Conservation (phyloP, 2,329 filamentous ascomycete species). For the Cephalotrichum gorgonifer region DNA sequence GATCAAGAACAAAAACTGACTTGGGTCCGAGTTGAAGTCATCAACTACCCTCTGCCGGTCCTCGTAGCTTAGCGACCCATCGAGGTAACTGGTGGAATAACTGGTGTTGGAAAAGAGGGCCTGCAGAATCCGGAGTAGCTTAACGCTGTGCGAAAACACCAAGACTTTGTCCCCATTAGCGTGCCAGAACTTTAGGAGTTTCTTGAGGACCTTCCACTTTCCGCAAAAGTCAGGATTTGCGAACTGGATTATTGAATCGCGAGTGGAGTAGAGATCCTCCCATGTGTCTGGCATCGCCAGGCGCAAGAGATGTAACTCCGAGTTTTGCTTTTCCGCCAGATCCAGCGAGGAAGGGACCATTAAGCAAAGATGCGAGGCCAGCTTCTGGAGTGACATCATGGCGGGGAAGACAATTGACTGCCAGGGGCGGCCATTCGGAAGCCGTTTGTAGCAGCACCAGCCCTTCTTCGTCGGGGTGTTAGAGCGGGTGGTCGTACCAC, state of each 20-base stretch:
- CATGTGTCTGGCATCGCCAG: conserved; percentile 66
- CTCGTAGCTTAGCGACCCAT: conserved; percentile 73
- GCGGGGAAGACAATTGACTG: conserved; percentile 73
- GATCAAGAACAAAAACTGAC: conserved; percentile 90
- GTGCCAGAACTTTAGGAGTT: conserved; percentile 83
- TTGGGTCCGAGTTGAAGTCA: conserved; percentile 80
- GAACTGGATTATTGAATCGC: conserved; percentile 70
- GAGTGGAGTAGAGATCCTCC: conserved; percentile 60
- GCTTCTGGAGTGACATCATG: conserved; percentile 72
- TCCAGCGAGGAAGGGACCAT: conserved; percentile 62
- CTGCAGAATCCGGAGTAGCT: conserved; percentile 72
- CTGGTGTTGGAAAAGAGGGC: conserved; percentile 78
- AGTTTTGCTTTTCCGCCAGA: conserved; percentile 60
- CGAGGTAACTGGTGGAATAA: conserved; percentile 86
- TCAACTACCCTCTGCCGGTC: conserved; percentile 76
- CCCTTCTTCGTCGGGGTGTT: conserved; percentile 36
- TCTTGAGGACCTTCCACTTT: conserved; percentile 89
- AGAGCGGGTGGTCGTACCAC: conserved; percentile 42
- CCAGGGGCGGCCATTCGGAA: conserved; percentile 59
- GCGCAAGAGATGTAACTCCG: conserved; percentile 64
- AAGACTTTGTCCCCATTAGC: conserved; percentile 85
- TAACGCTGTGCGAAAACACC: conserved; percentile 87
- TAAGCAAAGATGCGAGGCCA: conserved; percentile 87
- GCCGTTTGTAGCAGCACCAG: conserved; percentile 62
- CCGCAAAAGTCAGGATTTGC: conserved; percentile 88